phyloP scores from a whole-genome alignment of 208 protist species.

The Leishmania gerbilli region DNA sequence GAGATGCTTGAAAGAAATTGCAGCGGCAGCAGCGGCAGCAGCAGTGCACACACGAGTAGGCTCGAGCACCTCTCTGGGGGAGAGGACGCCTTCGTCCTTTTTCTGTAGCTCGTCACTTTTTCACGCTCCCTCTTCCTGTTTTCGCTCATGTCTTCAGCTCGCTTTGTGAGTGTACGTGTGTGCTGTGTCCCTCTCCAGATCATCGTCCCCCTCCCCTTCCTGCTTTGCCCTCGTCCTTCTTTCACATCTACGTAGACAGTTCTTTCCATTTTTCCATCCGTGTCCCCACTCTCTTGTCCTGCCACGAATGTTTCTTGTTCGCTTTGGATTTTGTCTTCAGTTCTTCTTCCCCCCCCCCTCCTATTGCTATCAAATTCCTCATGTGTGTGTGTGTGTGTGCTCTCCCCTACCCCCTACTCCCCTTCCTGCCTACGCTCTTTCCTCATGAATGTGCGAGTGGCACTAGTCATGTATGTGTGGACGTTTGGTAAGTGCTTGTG shows the following conservation, averaged over 20 bases:
- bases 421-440: background rate
- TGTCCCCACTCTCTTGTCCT: background rate
- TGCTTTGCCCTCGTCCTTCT: background rate
- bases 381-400: background rate
- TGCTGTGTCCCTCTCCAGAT: background rate
- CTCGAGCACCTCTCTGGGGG: background rate
- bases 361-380: background rate
- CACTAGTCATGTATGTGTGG: background rate
- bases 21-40: background rate
- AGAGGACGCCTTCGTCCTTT: background rate
- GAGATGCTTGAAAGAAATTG: background rate
- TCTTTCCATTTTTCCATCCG: background rate
- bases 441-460: background rate
- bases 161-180: background rate
- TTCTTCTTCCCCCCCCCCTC: background rate
- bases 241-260: background rate
- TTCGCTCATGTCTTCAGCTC: background rate
- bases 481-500: background rate
- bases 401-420: background rate
- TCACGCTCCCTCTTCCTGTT: background rate
- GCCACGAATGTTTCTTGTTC: background rate
- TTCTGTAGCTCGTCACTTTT: background rate
- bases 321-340: background rate
- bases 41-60: background rate
- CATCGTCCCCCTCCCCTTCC: background rate